These are phyloP conservation scores for Beta macrorhiza DNA, from an alignment of 179 eudicot genomes.

Conservation along the genomic window DNA sequence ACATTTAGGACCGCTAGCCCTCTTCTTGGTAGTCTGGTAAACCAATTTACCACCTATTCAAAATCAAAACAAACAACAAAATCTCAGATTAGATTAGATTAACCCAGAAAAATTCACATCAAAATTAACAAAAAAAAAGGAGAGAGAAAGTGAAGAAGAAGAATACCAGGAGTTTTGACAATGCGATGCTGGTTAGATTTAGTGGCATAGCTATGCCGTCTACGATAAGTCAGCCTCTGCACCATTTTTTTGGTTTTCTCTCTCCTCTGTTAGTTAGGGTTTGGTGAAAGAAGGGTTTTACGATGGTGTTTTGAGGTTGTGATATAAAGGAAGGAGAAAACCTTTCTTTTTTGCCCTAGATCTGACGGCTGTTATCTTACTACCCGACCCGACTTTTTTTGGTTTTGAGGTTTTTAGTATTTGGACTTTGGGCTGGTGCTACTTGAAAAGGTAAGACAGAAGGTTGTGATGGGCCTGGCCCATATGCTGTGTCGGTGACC, in stretches of 20 bases:
- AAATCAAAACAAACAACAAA: background rate
- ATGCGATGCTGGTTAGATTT: slow-evolving; percentile 47
- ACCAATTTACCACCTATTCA: slow-evolving; percentile 42
- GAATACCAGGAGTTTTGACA: slow-evolving; percentile 47
- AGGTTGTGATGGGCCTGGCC: no score
- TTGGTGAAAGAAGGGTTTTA: slow-evolving; percentile 11
- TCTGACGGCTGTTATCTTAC: slow-evolving; percentile 28
- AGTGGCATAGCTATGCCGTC: slow-evolving; percentile 47
- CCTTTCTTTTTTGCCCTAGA: slow-evolving; percentile 27
- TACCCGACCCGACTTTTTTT: background rate
- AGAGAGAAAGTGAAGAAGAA: background rate
- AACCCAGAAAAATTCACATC: no score
- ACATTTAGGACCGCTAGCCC: slow-evolving; percentile 39
- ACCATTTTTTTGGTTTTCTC: slow-evolving; percentile 30
- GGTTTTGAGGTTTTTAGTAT: background rate
- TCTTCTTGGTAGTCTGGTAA: slow-evolving; percentile 38
- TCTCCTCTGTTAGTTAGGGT: background rate
- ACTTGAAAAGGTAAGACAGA: no score
- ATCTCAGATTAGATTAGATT: no score
- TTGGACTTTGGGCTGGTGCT: background rate
- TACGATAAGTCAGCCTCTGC: slow-evolving; percentile 39
- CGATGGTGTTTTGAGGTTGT: background rate
- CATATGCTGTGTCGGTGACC: no score
- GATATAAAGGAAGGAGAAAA: slow-evolving; percentile 9
- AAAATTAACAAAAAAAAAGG: background rate